Conservation (phyloP, 805 yeast species). For the Clavispora carvajalis region DNA sequence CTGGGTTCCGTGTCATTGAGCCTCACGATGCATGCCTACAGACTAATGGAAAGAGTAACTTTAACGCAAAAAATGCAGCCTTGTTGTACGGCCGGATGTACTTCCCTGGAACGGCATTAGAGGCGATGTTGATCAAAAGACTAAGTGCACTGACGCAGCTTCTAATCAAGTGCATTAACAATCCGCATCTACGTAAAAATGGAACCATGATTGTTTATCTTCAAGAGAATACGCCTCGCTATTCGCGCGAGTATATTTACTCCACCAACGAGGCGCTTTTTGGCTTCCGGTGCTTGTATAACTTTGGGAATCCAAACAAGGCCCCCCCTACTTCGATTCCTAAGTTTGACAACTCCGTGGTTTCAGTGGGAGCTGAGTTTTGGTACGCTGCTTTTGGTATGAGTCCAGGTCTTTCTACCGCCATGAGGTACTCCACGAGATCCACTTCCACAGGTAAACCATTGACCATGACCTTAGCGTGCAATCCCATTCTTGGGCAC, state of each 20-base stretch:
- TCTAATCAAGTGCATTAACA: constrained; percentile 70
- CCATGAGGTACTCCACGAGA: constrained; percentile 77
- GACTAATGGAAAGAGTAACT: background rate
- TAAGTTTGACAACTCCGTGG: constrained; percentile 54
- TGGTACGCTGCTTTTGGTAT: constrained; percentile 83
- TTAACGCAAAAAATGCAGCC: constrained; percentile 16
- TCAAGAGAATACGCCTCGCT: constrained; percentile 61
- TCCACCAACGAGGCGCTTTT: constrained; percentile 79
- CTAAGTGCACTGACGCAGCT: constrained; percentile 58
- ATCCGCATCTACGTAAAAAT: constrained; percentile 47
- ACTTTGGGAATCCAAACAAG: constrained; percentile 37
- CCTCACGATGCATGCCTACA: constrained; percentile 24
- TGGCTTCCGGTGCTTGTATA: constrained; percentile 77
- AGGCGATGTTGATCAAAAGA: constrained; percentile 76
- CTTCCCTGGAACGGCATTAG: constrained; percentile 80
- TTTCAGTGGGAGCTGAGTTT: constrained; percentile 76
- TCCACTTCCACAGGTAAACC: constrained; percentile 88
- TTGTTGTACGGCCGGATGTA: constrained; percentile 81
- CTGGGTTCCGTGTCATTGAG: constrained; percentile 60
- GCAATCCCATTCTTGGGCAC: constrained; percentile 88
- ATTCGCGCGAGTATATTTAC: constrained; percentile 68
- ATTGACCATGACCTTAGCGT: constrained; percentile 75
- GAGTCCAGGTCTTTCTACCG: constrained; percentile 87
- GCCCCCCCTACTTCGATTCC: constrained; percentile 17
- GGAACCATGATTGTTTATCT: constrained; percentile 61